phyloP scores from a whole-genome alignment of 768 basidiomycete species.

The Phlegmacium glaucopus region DNA sequence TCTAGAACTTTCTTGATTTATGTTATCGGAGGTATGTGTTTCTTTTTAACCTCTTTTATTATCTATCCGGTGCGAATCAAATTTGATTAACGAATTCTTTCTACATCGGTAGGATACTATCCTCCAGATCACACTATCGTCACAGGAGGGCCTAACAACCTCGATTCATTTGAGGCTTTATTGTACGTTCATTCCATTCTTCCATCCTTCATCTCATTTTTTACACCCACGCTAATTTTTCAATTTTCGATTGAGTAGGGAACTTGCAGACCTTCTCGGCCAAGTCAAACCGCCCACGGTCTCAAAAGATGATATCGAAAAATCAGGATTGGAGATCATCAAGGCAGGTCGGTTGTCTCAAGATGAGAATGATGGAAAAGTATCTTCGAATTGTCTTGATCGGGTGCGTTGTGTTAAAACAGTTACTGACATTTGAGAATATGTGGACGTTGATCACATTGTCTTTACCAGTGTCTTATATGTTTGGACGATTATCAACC shows the following conservation, averaged over 20 bases:
- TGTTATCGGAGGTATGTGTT: constrained; percentile 70
- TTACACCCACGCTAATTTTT: constrained; percentile 1
- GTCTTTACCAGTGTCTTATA: constrained; percentile 60
- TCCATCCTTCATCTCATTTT: constrained; percentile 6
- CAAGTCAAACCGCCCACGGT: constrained; percentile 82
- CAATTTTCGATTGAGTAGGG: constrained; percentile 36
- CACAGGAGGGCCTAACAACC: constrained; percentile 63
- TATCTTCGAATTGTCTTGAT: constrained; percentile 78
- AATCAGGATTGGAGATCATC: constrained; percentile 76
- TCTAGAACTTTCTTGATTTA: constrained; percentile 86
- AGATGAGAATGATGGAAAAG: constrained; percentile 58
- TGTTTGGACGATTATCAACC: constrained; percentile 83
- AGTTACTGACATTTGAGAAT: neutral
- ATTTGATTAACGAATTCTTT: neutral
- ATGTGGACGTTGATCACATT: constrained; percentile 1
- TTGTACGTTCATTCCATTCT: constrained; percentile 42
- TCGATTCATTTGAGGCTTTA: constrained; percentile 79
- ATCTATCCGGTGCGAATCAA: constrained; percentile 1
- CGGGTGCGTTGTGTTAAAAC: constrained; percentile 42
- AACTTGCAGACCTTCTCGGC: constrained; percentile 80
- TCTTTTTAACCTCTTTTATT: neutral
- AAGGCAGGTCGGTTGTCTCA: constrained; percentile 48
- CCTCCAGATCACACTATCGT: constrained; percentile 88
- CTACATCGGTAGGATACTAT: constrained; percentile 67
- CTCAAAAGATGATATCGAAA: constrained; percentile 81